Conservation (phyloP, 139 green algal genomes). For the Zygnema cylindricum region DNA sequence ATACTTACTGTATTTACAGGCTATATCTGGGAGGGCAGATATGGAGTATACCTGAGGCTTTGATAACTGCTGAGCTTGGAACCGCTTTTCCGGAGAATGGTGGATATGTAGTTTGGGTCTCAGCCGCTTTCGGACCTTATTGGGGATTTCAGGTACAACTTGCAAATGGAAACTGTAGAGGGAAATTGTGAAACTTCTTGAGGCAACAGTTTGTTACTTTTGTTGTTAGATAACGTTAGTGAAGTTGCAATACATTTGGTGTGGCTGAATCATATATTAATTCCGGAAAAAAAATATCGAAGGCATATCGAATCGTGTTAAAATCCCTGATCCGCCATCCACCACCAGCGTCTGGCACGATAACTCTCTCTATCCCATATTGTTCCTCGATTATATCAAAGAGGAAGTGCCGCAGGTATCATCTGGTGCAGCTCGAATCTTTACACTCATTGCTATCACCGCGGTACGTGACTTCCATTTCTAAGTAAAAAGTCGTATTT, state of each 20-base stretch:
- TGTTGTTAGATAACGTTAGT: no score
- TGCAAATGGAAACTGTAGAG: no score
- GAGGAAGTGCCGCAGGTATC: slow-evolving; percentile 27
- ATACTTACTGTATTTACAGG: no score
- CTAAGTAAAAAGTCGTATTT: neutral
- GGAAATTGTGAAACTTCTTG: no score
- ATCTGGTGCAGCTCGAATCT: slow-evolving; percentile 1
- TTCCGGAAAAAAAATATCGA: no score
- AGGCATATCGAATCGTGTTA: no score
- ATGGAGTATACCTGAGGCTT: slow-evolving; percentile 90
- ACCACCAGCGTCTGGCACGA: no score
- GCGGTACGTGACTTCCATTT: slow-evolving; percentile 16
- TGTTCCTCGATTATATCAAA: slow-evolving; percentile 90
- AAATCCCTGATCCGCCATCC: no score
- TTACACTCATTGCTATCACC: slow-evolving; percentile 40
- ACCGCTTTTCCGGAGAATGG: slow-evolving; percentile 95
- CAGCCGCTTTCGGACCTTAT: slow-evolving; percentile 92
- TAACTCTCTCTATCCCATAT: slow-evolving; percentile 92
- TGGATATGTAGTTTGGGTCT: slow-evolving; percentile 95
- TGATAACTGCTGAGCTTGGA: slow-evolving; percentile 90
- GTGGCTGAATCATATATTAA: no score
- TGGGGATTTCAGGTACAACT: slow-evolving; percentile 87
- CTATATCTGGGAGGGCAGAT: no score
- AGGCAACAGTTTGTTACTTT: no score
- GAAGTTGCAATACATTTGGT: no score